Conservation (phyloP, 139 green algal genomes). For the Astrephomene gubernaculifera region DNA sequence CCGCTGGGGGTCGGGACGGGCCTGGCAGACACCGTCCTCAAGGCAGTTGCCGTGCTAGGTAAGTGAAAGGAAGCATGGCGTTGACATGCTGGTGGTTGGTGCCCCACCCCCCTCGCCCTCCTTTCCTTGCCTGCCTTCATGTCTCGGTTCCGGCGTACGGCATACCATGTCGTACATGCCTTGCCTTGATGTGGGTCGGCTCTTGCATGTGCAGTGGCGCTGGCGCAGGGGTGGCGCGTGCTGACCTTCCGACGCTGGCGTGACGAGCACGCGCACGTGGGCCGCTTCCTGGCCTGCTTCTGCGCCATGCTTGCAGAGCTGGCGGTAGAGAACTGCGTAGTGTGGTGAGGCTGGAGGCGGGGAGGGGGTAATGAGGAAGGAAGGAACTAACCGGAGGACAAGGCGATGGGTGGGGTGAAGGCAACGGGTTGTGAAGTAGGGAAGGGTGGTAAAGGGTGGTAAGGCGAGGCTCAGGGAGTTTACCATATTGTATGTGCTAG, state of each 20-base stretch:
- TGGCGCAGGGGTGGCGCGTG: slow-evolving; percentile 54
- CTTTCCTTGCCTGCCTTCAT: no score
- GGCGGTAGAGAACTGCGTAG: slow-evolving; percentile 72
- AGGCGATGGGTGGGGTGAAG: not conserved
- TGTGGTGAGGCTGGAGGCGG: slow-evolving; percentile 56
- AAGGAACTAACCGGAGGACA: not conserved
- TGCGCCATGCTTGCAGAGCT: slow-evolving; percentile 67
- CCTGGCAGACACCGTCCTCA: not conserved
- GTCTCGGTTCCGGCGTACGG: no score
- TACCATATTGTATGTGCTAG: no score
- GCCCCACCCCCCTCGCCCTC: no score
- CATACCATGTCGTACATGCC: no score
- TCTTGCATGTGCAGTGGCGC: slow-evolving; percentile 35
- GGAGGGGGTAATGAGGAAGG: not conserved
- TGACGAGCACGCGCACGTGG: slow-evolving; percentile 69
- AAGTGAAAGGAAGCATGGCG: no score
- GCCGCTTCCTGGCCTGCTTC: slow-evolving; percentile 69
- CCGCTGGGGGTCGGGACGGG: not conserved
- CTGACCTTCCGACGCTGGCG: slow-evolving; percentile 69
- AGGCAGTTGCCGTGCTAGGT: not conserved
- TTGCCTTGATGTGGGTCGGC: no score
- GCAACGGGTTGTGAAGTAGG: no score
- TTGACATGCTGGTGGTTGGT: no score
- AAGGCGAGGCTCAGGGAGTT: no score
- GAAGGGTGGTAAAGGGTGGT: no score